Evolutionary conservation across 345 rosid genomes (phyloP), one percentile per base, ranked within the genome.

Genomic region (Pugionium dolabratum): DNA sequence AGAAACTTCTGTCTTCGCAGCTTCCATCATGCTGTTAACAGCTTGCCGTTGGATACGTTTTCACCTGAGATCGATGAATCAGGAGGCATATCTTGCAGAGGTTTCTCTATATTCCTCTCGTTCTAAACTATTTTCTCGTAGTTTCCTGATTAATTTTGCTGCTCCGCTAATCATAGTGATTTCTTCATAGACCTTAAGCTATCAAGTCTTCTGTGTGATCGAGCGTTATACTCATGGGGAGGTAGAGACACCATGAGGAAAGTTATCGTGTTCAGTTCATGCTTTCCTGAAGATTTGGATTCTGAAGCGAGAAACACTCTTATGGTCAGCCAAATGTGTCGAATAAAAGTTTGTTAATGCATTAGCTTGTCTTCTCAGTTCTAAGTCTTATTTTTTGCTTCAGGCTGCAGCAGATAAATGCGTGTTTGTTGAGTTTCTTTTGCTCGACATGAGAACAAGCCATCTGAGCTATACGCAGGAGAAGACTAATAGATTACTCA

Each of bases 381-480:
- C 4, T 67, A 25, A 33, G 41, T 53, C 18, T 31, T 18, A 18
- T 18, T 40, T 56, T 56, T 70, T 44, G 61, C 50, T 4, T 52
- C 79, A 92, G 98, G 88, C 81, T 66, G 98, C 98, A 4, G 89
- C 88, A 3, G 95, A 89, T 54, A 87, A 79, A 58, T 87, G 89
- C 71, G 87, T 89, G 50, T 79, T 89, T 0, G 79, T 89, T 41
- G 98, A 92, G 81, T 85, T 85, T 79, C 70, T 87, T 28, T 69
- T 87, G 64, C 76, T 92, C 54, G 88, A 87, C 79, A 79, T 59
- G 45, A 79, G 72, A 61, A 81, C 80, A 34, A 70, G 71, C 72
- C 81, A 85, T 66, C 81, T 85, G 60, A 66, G 69, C 39, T 71
- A 84, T 59, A 53, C 78, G 55, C 84, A 78, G 59, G 86, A 82